Base-by-base conservation (phyloP, 2,329 filamentous ascomycete species). In the Colletotrichum cuscutae region DNA sequence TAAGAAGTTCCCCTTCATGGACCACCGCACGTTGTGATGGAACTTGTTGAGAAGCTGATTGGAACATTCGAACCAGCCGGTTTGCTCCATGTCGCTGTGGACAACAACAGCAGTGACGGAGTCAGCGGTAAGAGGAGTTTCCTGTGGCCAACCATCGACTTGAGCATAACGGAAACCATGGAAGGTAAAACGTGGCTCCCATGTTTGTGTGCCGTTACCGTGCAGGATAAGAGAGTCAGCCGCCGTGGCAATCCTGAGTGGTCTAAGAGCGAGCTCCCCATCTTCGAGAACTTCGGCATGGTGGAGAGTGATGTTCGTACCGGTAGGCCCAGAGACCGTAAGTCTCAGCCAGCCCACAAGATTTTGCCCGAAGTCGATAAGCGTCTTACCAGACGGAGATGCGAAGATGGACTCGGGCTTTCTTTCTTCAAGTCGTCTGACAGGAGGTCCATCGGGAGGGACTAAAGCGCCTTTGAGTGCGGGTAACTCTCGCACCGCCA, bases 351-450 rank as follows among this genome's bases (percentile, higher is more conserved):
- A 83, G 1, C 89, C 89, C 0, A 90, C 88, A 0, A 90, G 79
- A 74, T 91, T 90, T 76, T 91, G 88, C 1, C 88, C 88, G 77
- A 90, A 90, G 74, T 91, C 88, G 5, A 89, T 68, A 3, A 89
- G 77, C 0, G 79, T 83, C 72, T 86, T 87, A 0, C 86, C 85
- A 0, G 83, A 83, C 0, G 81, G 79, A 0, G 83, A 77, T 71
- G 74, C 77, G 13, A 81, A 81, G 42, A 82, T 79, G 13, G 74
- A 58, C 6, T 73, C 62, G 11, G 77, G 83, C 77, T 74, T 82
- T 13, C 81, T 28, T 2, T 76, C 76, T 74, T 77, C 79, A 46
- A 58, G 79, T 42, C 79, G 83, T 15, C 84, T 80, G 0, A 89
- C 83, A 0, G 87, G 87, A 3, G 87, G 83, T 0, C 79, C 82